Evolutionary conservation across 2,329 filamentous ascomycete genomes (phyloP).

Genomic region (Juglanconis oblonga): DNA sequence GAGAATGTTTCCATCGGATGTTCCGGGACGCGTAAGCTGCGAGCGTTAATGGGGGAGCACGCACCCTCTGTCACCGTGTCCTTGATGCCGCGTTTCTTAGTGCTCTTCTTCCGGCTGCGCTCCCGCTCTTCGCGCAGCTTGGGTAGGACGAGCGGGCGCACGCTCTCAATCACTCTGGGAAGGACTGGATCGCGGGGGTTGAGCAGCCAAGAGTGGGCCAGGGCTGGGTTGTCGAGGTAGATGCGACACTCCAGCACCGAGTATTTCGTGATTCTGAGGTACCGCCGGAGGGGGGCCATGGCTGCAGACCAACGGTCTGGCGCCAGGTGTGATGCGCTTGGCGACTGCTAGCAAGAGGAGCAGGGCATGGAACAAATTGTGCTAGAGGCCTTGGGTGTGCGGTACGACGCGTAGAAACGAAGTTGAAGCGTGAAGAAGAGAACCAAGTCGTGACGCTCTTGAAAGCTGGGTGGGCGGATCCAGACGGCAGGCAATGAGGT

Average conservation of each 20-base stretch:
- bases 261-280: slow-evolving; percentile 86
- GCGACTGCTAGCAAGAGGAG: neutral
- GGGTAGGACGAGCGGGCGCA: slow-evolving; percentile 82
- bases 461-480: neutral
- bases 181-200: slow-evolving; percentile 73
- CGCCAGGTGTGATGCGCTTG: neutral
- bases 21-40: neutral
- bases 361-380: neutral
- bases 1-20: neutral
- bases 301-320: neutral
- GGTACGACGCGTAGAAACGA: neutral
- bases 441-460: neutral
- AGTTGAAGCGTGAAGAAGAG: too few relatives aligned
- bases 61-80: slow-evolving; percentile 80
- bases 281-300: slow-evolving; percentile 87
- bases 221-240: slow-evolving; percentile 86
- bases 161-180: slow-evolving; percentile 76
- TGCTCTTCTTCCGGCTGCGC: slow-evolving; percentile 57
- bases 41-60: slow-evolving; percentile 3
- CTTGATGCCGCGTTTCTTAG: slow-evolving; percentile 79
- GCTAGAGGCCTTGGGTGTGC: neutral
- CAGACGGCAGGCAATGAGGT: neutral
- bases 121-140: slow-evolving; percentile 88
- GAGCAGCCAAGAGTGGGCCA: slow-evolving; percentile 80
- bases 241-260: slow-evolving; percentile 96